Base-by-base conservation (phyloP, 2,329 filamentous ascomycete genomes). In the Phyllachora maydis region DNA sequence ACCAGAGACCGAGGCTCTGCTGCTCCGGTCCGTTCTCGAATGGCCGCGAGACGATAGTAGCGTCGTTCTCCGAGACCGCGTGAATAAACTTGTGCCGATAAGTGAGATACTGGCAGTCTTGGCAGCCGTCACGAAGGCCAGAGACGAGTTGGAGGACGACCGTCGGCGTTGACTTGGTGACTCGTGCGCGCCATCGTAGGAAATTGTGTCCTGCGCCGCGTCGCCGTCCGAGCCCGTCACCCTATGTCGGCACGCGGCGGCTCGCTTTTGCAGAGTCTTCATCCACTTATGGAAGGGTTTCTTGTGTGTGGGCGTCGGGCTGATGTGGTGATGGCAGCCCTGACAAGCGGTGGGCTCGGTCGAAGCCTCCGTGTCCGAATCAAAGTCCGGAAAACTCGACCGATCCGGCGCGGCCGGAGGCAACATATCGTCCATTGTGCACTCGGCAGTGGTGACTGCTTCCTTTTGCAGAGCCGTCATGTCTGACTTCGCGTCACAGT, bases 51-150 rank as follows among this genome's bases (percentile, higher is more conserved):
- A 65, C 19, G 70, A 65, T 25, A 54, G 55, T 12, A 48, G 42
- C 6, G 52, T 56, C 24, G 55, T 54, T 30, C 46, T 54, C 28
- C 59, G 59, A 8, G 71, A 73, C 25, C 64, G 60, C 16, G 65
- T 63, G 22, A 65, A 54, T 28, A 74, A 55, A 45, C 77, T 90
- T 33, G 65, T 59, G 36, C 72, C 79, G 22, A 69, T 63, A 28
- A 83, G 53, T 29, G 81, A 91, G 29, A 79, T 58, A 28, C 74
- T 83, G 24, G 77, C 75, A 31, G 79, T 88, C 41, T 74, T 81
- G 34, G 90, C 62, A 10, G 67, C 73, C n/a, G 71, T 67, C 18
- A 93, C 66, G 38, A 83, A 82, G 2, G 65, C 74, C 29, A 78
- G 68, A 0, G 82, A 90, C 5, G 76, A 79, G 2, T 62, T 61